Base-by-base conservation (phyloP, 768 basidiomycete species). In the Psilocybe sp. region DNA sequence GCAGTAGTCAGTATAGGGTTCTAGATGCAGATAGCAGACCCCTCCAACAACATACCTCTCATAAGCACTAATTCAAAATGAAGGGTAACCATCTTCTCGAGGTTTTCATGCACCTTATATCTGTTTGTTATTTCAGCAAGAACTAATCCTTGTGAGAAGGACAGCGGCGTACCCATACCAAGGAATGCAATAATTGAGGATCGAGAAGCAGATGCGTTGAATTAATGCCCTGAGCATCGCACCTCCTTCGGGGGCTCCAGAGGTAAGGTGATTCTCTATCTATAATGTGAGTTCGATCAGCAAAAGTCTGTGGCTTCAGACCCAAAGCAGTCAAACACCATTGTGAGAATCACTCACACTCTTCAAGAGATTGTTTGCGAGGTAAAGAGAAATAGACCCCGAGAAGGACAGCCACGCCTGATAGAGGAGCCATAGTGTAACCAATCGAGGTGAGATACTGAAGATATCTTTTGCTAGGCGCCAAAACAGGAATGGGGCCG, bases 391-490 rank as follows among this genome's bases (percentile, higher is more conserved):
- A 2, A 70, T 40, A 4, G 64, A 62, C 4, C 58, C 46, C 42
- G 65, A 61, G 1, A 64, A 20, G 0, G 64, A 56, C 7, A 31
- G 32, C 62, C 64, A 69, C 3, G 65, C 52, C 14, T 62, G 54
- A 10, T 53, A 56, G 5, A 65, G 20, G 8, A 62, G 2, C 28
- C 54, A 63, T 8, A 62, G n/a, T 15, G 54, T 33, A n/a, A 66
- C 54, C 34, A 67, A 42, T 1, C 40, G 34, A 0, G 56, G 64
- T 9, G 60, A 49, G 14, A 65, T 32, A 6, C 23, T 18, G 47
- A 46, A 68, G 20, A 68, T 47, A 16, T 69, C 68, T 4, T 23
- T 32, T 10, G 44, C 15, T 11, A 69, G 57, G 4, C 59, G 57
- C 6, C 33, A 32, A 28, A 64, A 58, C 6, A 66, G 51, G 14